Evolutionary conservation across 371 early-diverging fungal genomes (phyloP), one percentile per base, ranked within the genome.

Genomic region (Mucor circinelloides): DNA sequence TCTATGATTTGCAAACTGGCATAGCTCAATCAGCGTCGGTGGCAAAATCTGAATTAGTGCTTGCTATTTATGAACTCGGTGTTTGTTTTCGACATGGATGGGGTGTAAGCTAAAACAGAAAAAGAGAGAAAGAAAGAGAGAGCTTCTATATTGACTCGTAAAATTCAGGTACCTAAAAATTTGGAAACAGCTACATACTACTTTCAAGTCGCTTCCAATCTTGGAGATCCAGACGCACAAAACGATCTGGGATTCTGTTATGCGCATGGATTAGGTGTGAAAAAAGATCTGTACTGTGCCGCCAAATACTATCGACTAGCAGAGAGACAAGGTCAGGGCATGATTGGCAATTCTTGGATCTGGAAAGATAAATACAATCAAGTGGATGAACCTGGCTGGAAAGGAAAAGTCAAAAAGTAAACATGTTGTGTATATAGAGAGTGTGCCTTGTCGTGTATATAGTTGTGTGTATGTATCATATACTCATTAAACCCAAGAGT

Each of bases 341-440:
- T 92, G 23, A 91, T 96, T 34, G 92, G 93, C n/a, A 95, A 95
- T 72, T 94, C 94, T 23, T 97, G 97, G 97, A 95, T 97, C 31
- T 94, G 89, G 81, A 97, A 96, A 73, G 85, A 91, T 34, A 96
- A 97, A 71, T 93, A 93, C 36, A 55, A 73, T 60, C 25, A 60
- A 27, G 68, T 67, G 8, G 68, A 67, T 15, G 62, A 61, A 15
- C 68, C 68, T 30, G 68, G 63, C 23, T 67, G 68, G 68, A 46
- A 52, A 19, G 48, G 44, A n/a, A 61, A 61, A 48, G 23, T 54
- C 23, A 67, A 67, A 34, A 60, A 67, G 32, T 55, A 58, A 52
- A 6, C 52, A 40, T 10, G 10, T 40, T 46, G 46, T 52, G 12
- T 52, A 52, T 52, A 52, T 23, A 27, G 2, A n/a, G n/a, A n/a